Evolutionary conservation across 2,329 filamentous ascomycete genomes (phyloP).

Genomic region (Hymenotorrendiella dingleyae): DNA sequence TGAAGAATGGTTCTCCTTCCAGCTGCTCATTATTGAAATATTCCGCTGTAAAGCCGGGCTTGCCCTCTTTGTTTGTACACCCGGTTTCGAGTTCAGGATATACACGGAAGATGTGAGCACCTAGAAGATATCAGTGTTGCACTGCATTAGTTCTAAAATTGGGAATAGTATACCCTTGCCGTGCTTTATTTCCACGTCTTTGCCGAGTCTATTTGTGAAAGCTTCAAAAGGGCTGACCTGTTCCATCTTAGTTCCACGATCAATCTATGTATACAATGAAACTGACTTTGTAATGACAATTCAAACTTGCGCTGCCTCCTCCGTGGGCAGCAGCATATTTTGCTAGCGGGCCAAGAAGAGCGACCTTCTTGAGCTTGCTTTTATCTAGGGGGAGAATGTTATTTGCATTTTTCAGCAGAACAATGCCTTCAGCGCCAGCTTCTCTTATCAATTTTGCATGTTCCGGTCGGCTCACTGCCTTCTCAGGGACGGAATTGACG

Average conservation of each 20-base stretch:
- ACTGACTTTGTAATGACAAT: constrained; percentile 60
- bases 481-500: constrained; percentile 5
- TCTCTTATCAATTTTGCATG: constrained; percentile 41
- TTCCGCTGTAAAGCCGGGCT: constrained; percentile 4
- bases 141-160: no score
- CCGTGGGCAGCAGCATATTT: constrained; percentile 50
- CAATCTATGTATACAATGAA: no score
- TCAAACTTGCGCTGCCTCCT: constrained; percentile 55
- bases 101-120: constrained; percentile 11
- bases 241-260: no score
- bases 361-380: constrained; percentile 31
- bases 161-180: no score
- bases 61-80: not conserved
- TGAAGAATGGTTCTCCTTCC: constrained; percentile 4
- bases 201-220: constrained; percentile 36
- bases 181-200: not conserved
- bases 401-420: constrained; percentile 55
- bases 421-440: constrained; percentile 52
- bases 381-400: constrained; percentile 42
- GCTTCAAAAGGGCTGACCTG: constrained; percentile 59
- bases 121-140: no score
- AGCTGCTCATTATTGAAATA: constrained; percentile 4
- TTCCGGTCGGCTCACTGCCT: constrained; percentile 17
- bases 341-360: constrained; percentile 46
- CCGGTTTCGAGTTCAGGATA: constrained; percentile 8